These are phyloP conservation scores for Erythrobasidium hasegawianum DNA, from an alignment of 1,284 basidiomycete genomes.

Conservation along the genomic window DNA sequence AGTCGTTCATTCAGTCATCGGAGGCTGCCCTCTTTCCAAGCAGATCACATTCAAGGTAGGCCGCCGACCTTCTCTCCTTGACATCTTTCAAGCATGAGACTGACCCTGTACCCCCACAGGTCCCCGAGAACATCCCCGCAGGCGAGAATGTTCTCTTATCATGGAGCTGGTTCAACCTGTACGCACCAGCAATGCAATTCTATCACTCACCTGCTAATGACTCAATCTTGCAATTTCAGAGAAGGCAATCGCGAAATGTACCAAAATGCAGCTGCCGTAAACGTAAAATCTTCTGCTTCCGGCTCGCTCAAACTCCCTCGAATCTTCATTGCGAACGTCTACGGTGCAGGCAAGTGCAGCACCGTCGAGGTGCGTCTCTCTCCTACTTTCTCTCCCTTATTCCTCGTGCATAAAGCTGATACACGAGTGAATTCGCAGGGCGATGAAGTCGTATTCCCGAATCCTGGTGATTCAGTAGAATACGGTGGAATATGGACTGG, in stretches of 20 bases:
- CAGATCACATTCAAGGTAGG: conserved; percentile 12
- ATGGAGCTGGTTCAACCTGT: conserved; percentile 33
- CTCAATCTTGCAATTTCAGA: not conserved
- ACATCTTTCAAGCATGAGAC: not conserved
- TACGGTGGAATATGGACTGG: conserved; percentile 28
- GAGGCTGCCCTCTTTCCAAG: conserved; percentile 22
- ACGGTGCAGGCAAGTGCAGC: conserved; percentile 9
- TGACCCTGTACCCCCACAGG: not conserved
- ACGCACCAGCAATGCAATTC: not conserved
- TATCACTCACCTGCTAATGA: not conserved
- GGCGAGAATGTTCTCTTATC: conserved; percentile 26
- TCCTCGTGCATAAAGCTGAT: not conserved
- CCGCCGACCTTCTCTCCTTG: not conserved
- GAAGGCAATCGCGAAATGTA: conserved; percentile 34
- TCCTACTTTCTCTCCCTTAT: not conserved
- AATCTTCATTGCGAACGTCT: conserved; percentile 25
- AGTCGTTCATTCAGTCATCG: conserved; percentile 22
- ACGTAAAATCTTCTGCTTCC: conserved; percentile 23
- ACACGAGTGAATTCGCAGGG: not conserved
- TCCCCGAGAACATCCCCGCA: conserved; percentile 22
- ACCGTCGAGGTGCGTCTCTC: conserved; percentile 19
- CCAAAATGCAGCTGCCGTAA: conserved; percentile 25
- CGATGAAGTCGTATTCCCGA: conserved; percentile 31
- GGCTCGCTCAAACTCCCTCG: conserved; percentile 16
- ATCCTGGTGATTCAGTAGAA: conserved; percentile 32